These are phyloP conservation scores for Fusarium nanum DNA, from an alignment of 2,329 filamentous ascomycete species.

Conservation along the genomic window DNA sequence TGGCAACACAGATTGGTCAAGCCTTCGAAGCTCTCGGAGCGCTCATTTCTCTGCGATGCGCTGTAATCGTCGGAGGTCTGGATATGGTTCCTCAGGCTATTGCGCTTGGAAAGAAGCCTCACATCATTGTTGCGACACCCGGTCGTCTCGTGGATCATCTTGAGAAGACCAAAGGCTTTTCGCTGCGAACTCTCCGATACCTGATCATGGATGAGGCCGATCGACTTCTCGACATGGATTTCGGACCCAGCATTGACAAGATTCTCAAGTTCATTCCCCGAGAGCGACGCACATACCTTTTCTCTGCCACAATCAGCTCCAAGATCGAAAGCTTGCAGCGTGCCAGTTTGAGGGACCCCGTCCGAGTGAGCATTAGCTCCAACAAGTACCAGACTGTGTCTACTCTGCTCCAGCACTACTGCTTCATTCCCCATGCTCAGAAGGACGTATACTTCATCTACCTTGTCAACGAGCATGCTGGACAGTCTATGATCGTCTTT, in stretches of 20 bases:
- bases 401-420: slow-evolving; percentile 85
- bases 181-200: slow-evolving; percentile 82
- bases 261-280: slow-evolving; percentile 88
- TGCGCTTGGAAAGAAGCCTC: slow-evolving; percentile 93
- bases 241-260: slow-evolving; percentile 91
- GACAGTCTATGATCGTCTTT: slow-evolving; percentile 91
- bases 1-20: slow-evolving; percentile 91
- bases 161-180: slow-evolving; percentile 97
- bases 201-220: slow-evolving; percentile 97
- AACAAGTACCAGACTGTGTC: slow-evolving; percentile 93
- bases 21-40: slow-evolving; percentile 89
- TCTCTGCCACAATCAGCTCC: slow-evolving; percentile 92
- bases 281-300: slow-evolving; percentile 85
- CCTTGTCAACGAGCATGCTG: slow-evolving; percentile 85
- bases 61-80: slow-evolving; percentile 90
- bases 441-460: slow-evolving; percentile 93
- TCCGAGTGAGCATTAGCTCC: slow-evolving; percentile 82
- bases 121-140: slow-evolving; percentile 92
- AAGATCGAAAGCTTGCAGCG: slow-evolving; percentile 94
- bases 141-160: slow-evolving; percentile 91
- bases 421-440: slow-evolving; percentile 86
- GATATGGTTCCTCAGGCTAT: slow-evolving; percentile 95
- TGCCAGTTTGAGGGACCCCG: slow-evolving; percentile 85
- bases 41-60: slow-evolving; percentile 86
- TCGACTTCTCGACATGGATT: slow-evolving; percentile 90